Base-by-base conservation (phyloP, 73 alveolate genomes). In the Stentor roeselii region DNA sequence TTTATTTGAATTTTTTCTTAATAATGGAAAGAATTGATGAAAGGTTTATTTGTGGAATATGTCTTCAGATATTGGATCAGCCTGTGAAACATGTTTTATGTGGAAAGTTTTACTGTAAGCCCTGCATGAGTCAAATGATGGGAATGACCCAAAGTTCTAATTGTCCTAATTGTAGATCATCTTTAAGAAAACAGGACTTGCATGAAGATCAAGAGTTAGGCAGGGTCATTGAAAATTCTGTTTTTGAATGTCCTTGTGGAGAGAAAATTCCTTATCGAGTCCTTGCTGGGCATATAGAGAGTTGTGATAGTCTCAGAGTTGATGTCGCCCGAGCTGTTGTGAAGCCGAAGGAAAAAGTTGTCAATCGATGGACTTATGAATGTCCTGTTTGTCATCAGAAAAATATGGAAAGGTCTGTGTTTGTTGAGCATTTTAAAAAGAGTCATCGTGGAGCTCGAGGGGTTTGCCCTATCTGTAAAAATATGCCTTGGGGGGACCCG, bases 401-500 rank as follows among this genome's bases (percentile, higher is more conserved):
- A 37, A 76, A 76, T 82, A 15, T 76, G 30, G 78, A 37, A 21
- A 21, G 82, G 15, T 31, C 27, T 30, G 14, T 82, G 21, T 76
- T 76, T n/a, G 11, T 76, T 14, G n/a, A 21, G 30, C 85, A 76
- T 2, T 21, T 76, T 0, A 42, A 76, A 15, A 38, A 15, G 14
- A 76, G 30, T 30, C 85, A 76, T 76, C 78, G 36, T 1, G 14
- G 31, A n/a, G 14, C 14, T 21, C 35, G 67, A 39, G 85, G 35
- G 78, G 77, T 21, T 21, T 76, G 85, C 82, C 75, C 85, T 1
- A 76, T 76, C 15, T 76, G 85, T 76, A 15, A 15, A 39, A 27
- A 78, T n/a, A 76, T 76, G 85, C 85, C 85, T n/a, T 76, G 85
- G 85, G 85, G 85, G 11, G 85, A 76, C 36, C 85, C 85, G 36